Evolutionary conservation across 768 basidiomycete genomes (phyloP).

Genomic region (Stropharia rugosoannulata): DNA sequence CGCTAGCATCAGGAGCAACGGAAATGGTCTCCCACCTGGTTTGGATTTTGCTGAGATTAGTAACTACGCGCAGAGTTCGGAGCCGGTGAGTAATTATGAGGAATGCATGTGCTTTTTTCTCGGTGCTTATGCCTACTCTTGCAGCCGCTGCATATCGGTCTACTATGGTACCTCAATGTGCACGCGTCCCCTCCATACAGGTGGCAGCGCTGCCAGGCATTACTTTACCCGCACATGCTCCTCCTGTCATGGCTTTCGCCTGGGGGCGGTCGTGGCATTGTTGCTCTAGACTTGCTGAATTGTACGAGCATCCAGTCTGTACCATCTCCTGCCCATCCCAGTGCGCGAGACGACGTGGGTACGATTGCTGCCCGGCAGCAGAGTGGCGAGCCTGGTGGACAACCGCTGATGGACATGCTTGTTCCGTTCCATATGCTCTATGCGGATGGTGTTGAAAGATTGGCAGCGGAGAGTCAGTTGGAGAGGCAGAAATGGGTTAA

Average conservation of each 20-base stretch:
- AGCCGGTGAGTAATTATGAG: slow-evolving; percentile 37
- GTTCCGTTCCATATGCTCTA: slow-evolving; percentile 93
- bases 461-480: slow-evolving; percentile 85
- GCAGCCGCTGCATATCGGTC: slow-evolving; percentile 86
- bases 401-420: slow-evolving; percentile 65
- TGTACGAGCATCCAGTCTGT: slow-evolving; percentile 85
- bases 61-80: slow-evolving; percentile 47
- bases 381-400: slow-evolving; percentile 42
- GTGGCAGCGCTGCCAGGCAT: slow-evolving; percentile 81
- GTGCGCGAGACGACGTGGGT: slow-evolving; percentile 83
- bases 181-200: slow-evolving; percentile 76
- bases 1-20: slow-evolving; percentile 28
- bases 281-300: slow-evolving; percentile 83
- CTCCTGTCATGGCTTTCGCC: slow-evolving; percentile 86
- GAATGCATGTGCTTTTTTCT: neutral
- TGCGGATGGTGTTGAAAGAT: slow-evolving; percentile 82
- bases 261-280: slow-evolving; percentile 80
- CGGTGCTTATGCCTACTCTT: slow-evolving; percentile 18
- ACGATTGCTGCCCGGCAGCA: slow-evolving; percentile 76
- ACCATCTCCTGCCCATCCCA: slow-evolving; percentile 78
- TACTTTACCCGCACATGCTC: slow-evolving; percentile 81
- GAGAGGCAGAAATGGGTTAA: slow-evolving; percentile 92
- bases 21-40: slow-evolving; percentile 38
- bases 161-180: slow-evolving; percentile 91
- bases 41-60: slow-evolving; percentile 46